Evolutionary conservation across 176 grass and related monocot genomes (phyloP), one percentile per base, ranked within the genome.

Genomic region (Puccinellia tenuiflora): DNA sequence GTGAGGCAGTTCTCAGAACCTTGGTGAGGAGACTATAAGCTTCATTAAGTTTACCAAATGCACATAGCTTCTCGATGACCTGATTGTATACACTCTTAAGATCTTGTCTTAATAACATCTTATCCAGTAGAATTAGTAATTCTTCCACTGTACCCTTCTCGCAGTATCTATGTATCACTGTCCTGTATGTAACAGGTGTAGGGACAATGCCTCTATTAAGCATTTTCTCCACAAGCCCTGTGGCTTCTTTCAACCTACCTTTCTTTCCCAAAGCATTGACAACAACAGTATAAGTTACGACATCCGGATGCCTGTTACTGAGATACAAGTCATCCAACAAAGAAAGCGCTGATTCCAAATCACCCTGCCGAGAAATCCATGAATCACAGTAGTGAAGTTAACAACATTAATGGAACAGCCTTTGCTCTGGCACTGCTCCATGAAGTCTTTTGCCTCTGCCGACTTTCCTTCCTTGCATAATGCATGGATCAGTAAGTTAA

Each of bases 281-380:
- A 71, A 95, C 71, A 88, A 95, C 78, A 68, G 96, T 95, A 80
- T 98, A 98, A 28, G 96, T 98, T 67, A 93, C 80, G 29, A 90
- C 92, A 88, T 98, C 96, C 68, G 92, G 96, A 83, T 95, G 92
- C 57, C 88, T 98, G 78, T 95, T 95, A 68, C 83, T 98, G 30
- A 98, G 80, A 85, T 93, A 98, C 96, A 98, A 91, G 80, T 95
- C 96, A 81, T 98, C 96, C 54, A 98, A 55, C 84, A 98, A 91
- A 42, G 92, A 98, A 13, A 98, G 86, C 0, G 90, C 92, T 1
- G 92, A 85, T 70, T 93, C 92, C 83, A 93, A 77, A 88, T 98
- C 96, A 60, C 83, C 90, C 62, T 93, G 84, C 66, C 78, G 43
- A 78, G 87, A 91, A 98, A 98, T 67, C 96, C 92, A 90, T 98